Evolutionary conservation across 805 yeast species (phyloP).

Genomic region (Sugiyamaella valdiviana): DNA sequence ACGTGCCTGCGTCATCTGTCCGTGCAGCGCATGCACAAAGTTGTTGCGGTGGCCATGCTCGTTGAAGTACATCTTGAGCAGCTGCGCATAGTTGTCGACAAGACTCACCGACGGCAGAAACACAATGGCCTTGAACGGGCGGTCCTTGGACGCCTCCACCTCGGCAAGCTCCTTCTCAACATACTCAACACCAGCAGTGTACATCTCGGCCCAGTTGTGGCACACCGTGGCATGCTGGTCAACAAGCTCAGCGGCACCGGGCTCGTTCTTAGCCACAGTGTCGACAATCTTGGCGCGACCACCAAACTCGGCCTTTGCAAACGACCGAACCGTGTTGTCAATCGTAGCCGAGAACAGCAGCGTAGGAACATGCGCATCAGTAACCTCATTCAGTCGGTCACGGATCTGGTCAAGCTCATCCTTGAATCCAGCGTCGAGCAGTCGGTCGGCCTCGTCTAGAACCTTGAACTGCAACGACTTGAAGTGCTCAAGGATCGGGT

Average conservation of each 20-base stretch:
- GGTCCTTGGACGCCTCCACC: constrained; percentile 19
- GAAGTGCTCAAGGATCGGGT: constrained; percentile 43
- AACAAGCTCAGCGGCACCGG: constrained; percentile 73
- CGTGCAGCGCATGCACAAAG: constrained; percentile 45
- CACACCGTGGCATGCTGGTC: constrained; percentile 59
- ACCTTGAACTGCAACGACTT: constrained; percentile 54
- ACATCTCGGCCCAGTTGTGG: constrained; percentile 49
- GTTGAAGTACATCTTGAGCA: constrained; percentile 31
- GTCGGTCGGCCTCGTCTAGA: constrained; percentile 87
- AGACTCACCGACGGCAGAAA: constrained; percentile 74
- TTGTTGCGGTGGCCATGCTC: constrained; percentile 2
- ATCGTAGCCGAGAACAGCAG: constrained; percentile 86
- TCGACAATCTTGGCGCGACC: constrained; percentile 43
- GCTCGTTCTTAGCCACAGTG: constrained; percentile 66
- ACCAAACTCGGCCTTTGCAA: constrained; percentile 49
- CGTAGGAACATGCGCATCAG: constrained; percentile 43
- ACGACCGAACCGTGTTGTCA: constrained; percentile 54
- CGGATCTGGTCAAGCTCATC: constrained; percentile 57
- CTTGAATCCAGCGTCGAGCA: constrained; percentile 75
- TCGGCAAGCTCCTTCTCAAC: constrained; percentile 37
- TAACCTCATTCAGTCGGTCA: constrained; percentile 37
- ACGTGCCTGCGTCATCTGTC: constrained; percentile 61
- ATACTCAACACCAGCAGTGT: constrained; percentile 47
- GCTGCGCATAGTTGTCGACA: constrained; percentile 50
- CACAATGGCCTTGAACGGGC: constrained; percentile 65